Evolutionary conservation across 176 grass and related monocot genomes (phyloP).

Genomic region (sorghum (Sorghum bicolor)): DNA sequence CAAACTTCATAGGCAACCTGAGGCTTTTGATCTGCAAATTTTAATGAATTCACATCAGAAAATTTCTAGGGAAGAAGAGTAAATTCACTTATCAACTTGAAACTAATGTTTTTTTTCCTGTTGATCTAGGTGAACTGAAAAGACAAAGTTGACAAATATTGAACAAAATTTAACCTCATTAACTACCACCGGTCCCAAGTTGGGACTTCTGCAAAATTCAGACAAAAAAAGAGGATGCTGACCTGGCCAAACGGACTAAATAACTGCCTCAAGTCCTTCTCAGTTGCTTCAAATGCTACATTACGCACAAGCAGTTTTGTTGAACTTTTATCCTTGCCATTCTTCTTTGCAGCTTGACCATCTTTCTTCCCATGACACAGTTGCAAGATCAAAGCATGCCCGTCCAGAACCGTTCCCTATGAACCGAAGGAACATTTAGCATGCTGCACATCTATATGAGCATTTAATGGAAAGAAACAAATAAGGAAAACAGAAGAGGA

Average conservation of each 20-base stretch:
- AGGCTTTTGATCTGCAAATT: conserved; percentile 72
- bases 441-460: not conserved
- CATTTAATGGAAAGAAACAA: conserved; percentile 6
- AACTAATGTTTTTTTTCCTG: not conserved
- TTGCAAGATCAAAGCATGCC: conserved; percentile 91
- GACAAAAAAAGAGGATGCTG: not conserved
- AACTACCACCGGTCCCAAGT: not conserved
- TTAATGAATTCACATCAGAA: not conserved
- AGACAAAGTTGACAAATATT: not conserved
- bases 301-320: conserved; percentile 91
- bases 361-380: conserved; percentile 80
- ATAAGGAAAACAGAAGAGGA: not conserved
- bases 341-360: conserved; percentile 54
- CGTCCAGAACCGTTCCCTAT: conserved; percentile 93
- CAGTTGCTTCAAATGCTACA: conserved; percentile 93
- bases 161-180: conserved; percentile 8
- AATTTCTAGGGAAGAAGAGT: not conserved
- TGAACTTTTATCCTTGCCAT: conserved; percentile 76
- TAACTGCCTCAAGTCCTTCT: conserved; percentile 79
- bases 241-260: conserved; percentile 99
- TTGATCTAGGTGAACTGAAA: not conserved
- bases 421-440: conserved; percentile 7
- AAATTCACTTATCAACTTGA: not conserved
- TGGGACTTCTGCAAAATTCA: not conserved
- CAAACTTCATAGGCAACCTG: conserved; percentile 91